phyloP scores from a whole-genome alignment of 768 basidiomycete species.

The Grammothele lineata region DNA sequence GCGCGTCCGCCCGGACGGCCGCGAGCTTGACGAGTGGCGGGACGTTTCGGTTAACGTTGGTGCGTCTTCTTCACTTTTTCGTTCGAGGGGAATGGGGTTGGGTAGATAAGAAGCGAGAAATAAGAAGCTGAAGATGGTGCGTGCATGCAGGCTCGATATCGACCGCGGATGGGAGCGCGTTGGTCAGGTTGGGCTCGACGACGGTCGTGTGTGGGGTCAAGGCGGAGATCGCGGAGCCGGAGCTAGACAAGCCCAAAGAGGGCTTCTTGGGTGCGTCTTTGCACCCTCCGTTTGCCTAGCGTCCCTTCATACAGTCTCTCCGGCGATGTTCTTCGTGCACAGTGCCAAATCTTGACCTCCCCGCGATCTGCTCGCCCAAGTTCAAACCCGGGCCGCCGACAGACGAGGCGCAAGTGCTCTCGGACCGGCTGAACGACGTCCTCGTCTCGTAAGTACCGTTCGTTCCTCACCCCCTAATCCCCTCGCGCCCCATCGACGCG shows the following conservation, averaged over 20 bases:
- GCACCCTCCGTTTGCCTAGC: not conserved
- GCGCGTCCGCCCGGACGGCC: constrained; percentile 77
- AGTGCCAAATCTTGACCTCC: constrained; percentile 96
- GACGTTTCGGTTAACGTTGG: constrained; percentile 77
- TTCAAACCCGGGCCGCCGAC: constrained; percentile 95
- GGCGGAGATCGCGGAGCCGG: constrained; percentile 91
- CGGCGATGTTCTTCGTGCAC: not conserved
- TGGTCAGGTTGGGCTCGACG: constrained; percentile 89
- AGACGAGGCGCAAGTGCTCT: constrained; percentile 91
- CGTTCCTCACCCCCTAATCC: not conserved
- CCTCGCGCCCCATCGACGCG: too few relatives aligned
- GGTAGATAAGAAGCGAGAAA: too few relatives aligned
- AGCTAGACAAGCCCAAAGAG: constrained; percentile 63
- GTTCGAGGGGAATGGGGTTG: too few relatives aligned
- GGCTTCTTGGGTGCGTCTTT: constrained; percentile 72
- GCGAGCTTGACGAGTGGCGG: constrained; percentile 65
- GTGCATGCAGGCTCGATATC: constrained; percentile 82
- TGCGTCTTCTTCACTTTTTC: constrained; percentile 33
- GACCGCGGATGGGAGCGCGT: constrained; percentile 89
- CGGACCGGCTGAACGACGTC: constrained; percentile 74
- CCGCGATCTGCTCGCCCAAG: constrained; percentile 86
- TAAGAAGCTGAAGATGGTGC: too few relatives aligned
- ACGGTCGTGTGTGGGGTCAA: constrained; percentile 95
- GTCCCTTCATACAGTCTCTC: not conserved
- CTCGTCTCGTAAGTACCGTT: constrained; percentile 57